Conservation (phyloP, 148 eudicot species). For the Heliamphora exappendiculata region DNA sequence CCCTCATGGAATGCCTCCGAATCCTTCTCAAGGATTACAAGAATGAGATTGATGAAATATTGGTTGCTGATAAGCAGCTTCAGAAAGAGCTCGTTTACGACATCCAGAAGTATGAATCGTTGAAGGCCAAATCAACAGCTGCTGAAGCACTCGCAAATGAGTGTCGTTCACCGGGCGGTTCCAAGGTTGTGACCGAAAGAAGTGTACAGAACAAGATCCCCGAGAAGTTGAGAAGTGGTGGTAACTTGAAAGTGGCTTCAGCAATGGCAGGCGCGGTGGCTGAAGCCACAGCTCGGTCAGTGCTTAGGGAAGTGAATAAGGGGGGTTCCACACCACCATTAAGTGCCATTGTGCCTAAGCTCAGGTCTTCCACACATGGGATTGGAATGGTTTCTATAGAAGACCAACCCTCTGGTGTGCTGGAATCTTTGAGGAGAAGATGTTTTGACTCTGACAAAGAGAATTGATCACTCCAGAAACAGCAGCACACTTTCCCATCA, state of each 20-base stretch:
- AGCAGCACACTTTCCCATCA: no score
- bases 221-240: slow-evolving; percentile 28
- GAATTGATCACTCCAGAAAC: slow-evolving; percentile 38
- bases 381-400: slow-evolving; percentile 21
- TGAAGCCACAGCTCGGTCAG: slow-evolving; percentile 56
- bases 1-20: slow-evolving; percentile 95
- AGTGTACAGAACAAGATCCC: slow-evolving; percentile 15
- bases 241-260: slow-evolving; percentile 49
- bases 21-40: slow-evolving; percentile 91
- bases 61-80: slow-evolving; percentile 88
- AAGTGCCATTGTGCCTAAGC: slow-evolving; percentile 62
- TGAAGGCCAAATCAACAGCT: slow-evolving; percentile 52
- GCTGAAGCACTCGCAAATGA: slow-evolving; percentile 41
- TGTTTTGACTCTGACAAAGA: slow-evolving; percentile 83
- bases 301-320: slow-evolving; percentile 62
- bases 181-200: slow-evolving; percentile 10
- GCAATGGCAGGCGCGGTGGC: slow-evolving; percentile 73
- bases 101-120: slow-evolving; percentile 68
- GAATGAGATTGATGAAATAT: slow-evolving; percentile 81
- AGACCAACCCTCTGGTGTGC: slow-evolving; percentile 36
- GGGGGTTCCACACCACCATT: slow-evolving; percentile 56
- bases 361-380: slow-evolving; percentile 38
- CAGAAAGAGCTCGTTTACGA: slow-evolving; percentile 87
- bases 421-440: slow-evolving; percentile 68
- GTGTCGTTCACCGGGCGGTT: slow-evolving; percentile 32